Evolutionary conservation across 805 yeast genomes (phyloP).

Genomic region (Candida parachauliodes): DNA sequence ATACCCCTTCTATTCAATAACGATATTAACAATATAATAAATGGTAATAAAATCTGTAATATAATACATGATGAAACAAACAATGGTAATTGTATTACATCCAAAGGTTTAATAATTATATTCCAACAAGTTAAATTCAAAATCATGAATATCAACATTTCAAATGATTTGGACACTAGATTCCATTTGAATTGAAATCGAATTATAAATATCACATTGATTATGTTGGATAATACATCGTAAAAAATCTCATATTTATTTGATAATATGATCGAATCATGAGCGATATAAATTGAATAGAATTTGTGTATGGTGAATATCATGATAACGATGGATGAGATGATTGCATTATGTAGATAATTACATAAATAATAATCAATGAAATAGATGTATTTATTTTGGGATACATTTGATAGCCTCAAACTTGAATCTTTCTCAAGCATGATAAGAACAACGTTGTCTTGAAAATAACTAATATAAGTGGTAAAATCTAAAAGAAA

Average conservation of each 20-base stretch:
- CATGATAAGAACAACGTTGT: too few species aligned
- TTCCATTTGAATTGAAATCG: slow-evolving; percentile 18
- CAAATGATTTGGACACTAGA: slow-evolving; percentile 13
- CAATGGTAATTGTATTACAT: not conserved
- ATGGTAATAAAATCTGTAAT: slow-evolving; percentile 14
- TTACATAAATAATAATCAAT: slow-evolving; percentile 17
- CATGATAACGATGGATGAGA: slow-evolving; percentile 12
- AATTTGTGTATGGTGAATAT: slow-evolving; percentile 1
- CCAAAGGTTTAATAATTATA: not conserved
- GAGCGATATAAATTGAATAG: not conserved
- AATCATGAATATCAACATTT: slow-evolving; percentile 18
- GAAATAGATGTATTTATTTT: slow-evolving; percentile 12
- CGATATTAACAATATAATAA: slow-evolving; percentile 10
- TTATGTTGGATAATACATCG: slow-evolving; percentile 22
- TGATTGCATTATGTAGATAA: slow-evolving; percentile 19
- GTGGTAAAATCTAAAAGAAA: too few species aligned
- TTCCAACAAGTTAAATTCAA: slow-evolving; percentile 17
- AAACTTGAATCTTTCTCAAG: not conserved
- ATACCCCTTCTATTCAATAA: not conserved
- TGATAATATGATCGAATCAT: not conserved
- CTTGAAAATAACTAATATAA: too few species aligned
- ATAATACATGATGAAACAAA: slow-evolving; percentile 3
- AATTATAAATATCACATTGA: slow-evolving; percentile 26
- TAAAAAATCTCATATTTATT: not conserved
- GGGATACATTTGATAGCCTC: not conserved